Base-by-base conservation (phyloP, 2,329 filamentous ascomycete genomes). In the Exophiala lecanii-corni region DNA sequence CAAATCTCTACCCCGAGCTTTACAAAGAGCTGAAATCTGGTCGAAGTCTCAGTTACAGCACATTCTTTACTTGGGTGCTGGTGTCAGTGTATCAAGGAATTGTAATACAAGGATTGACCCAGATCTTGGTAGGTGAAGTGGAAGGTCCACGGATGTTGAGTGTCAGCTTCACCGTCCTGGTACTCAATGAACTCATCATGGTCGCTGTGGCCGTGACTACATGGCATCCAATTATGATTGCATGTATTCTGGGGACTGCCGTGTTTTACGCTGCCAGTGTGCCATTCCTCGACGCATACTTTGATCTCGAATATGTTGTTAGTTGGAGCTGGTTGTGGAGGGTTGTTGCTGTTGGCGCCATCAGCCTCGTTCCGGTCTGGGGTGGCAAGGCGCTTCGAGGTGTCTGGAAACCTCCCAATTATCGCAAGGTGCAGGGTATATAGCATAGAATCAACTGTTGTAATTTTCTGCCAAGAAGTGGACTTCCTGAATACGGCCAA, bases 1-100 rank as follows among this genome's bases (percentile, higher is more conserved):
- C 92, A 15, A 96, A 92, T 55, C 75, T 98, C 3, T 98, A 98
- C 62, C 94, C 92, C 0, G 92, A 98, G 59, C 77, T 98, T 2
- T 98, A 98, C 75, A 94, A 94, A 61, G 94, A 98, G 62, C 74
- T 98, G n/a, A 96, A 91, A 0, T 79, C 81, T 0, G 91, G 91
- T 7, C 82, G 86, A 10, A 89, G 84, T 4, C 75, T 98, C 13
- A 89, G 84, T 39, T 97, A 97, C 66, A 81, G 84, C 41, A 95
- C 89, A 9, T 98, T 98, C 69, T 95, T 96, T 69, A 81, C 91
- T 50, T 98, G 94, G 94, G 88, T 97, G 4, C 74, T 89, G 12
- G 88, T 98, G 9, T 94, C 86, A 26, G 80, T 98, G 54, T 98
- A 98, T 66, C 92, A 98, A 64, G 92, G 92, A 38, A 79, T 86